These are phyloP conservation scores for Malus orientalis DNA, from an alignment of 306 rosid species.

Conservation along the genomic window DNA sequence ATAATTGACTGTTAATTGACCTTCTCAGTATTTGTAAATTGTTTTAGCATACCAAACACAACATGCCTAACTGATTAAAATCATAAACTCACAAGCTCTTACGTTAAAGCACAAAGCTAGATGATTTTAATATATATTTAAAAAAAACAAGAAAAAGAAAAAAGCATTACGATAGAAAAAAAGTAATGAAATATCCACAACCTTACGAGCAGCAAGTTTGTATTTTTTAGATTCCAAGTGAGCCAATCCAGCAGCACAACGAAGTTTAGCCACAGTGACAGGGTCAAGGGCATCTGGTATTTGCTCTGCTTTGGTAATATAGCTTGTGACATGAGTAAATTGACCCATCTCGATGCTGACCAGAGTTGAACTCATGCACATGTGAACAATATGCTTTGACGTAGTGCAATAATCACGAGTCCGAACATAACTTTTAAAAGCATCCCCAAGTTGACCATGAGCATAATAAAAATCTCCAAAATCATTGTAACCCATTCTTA, in stretches of 20 bases:
- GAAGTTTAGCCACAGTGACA: slow-evolving; percentile 52
- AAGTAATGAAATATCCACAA: slow-evolving; percentile 6
- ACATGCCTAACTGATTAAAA: background rate
- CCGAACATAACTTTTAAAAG: slow-evolving; percentile 84
- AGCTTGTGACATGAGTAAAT: slow-evolving; percentile 85
- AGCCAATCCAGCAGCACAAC: slow-evolving; percentile 95
- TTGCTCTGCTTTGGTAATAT: slow-evolving; percentile 88
- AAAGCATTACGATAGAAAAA: background rate
- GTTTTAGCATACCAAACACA: background rate
- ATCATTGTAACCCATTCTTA: slow-evolving; percentile 98
- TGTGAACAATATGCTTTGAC: slow-evolving; percentile 85
- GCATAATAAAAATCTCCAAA: slow-evolving; percentile 93
- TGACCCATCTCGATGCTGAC: slow-evolving; percentile 99
- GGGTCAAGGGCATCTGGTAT: slow-evolving; percentile 57
- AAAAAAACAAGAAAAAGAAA: too few relatives aligned
- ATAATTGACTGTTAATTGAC: background rate
- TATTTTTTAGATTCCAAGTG: slow-evolving; percentile 88
- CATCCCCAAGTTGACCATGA: slow-evolving; percentile 85
- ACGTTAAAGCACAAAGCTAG: background rate
- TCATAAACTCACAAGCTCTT: background rate
- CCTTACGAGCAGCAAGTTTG: slow-evolving; percentile 99
- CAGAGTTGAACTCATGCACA: slow-evolving; percentile 89
- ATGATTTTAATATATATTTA: background rate
- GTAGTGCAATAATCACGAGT: slow-evolving; percentile 99
- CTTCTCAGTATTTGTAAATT: background rate